Evolutionary conservation across 768 basidiomycete genomes (phyloP), one percentile per base, ranked within the genome.

Genomic region (Termitomyces titanicus): DNA sequence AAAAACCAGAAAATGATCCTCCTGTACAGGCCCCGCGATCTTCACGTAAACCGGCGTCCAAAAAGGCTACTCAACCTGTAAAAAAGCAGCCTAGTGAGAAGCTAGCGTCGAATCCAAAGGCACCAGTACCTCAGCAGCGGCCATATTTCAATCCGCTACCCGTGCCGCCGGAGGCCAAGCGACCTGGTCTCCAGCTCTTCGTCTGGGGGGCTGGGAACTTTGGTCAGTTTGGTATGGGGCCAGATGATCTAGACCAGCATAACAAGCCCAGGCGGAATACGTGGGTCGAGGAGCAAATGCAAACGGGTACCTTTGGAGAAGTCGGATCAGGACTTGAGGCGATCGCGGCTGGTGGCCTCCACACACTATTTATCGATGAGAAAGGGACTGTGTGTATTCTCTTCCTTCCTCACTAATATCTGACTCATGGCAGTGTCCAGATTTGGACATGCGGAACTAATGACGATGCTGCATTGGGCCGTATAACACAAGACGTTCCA

Each of bases 211-310:
- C 88, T 11, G 94, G 94, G 25, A 94, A 96, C 70, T 93, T 94
- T 73, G 95, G 94, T 29, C 95, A 98, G 70, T 89, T 97, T 64
- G 97, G 95, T 31, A 82, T 96, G 76, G 96, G 96, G 35, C 83
- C 84, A 4, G 83, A 86, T 59, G 66, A 74, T 47, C 73, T 93
- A 31, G 84, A 77, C 54, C 92, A 96, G 69, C 79, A 88, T 53
- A 72, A 79, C 51, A 87, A 86, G 60, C 94, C 94, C 9, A 86
- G 81, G 64, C 80, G 85, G 54, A 94, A 92, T 67, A 58, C 70
- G 0, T 92, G 88, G 86, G 79, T 91, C 22, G 86, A 93, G 62
- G 74, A 85, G 64, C 82, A 87, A 69, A 90, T 93, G 13, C 73
- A 80, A 54, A 76, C 85, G 40, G 90, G 85, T 10, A 76, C 75